Conservation (phyloP, 805 yeast genomes). For the Cyberlindnera samutprakarnensis region DNA sequence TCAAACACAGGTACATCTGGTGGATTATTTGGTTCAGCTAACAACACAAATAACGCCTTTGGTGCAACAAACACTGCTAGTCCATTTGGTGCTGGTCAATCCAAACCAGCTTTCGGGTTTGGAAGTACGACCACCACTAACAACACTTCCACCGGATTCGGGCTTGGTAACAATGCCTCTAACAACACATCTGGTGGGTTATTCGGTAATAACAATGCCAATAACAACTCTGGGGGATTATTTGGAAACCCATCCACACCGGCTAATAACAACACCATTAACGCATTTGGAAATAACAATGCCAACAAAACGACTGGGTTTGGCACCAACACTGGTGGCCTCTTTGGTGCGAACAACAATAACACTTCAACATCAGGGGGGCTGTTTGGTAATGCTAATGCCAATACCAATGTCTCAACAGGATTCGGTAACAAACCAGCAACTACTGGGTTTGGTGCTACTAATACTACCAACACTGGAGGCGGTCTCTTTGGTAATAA, state of each 20-base stretch:
- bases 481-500: conserved; percentile 38
- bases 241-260: conserved; percentile 29
- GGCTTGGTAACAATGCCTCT: conserved; percentile 10
- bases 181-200: conserved; percentile 28
- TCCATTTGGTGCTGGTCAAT: conserved; percentile 8
- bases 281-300: conserved; percentile 24
- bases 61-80: conserved; percentile 6
- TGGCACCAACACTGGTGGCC: conserved; percentile 25
- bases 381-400: conserved; percentile 30
- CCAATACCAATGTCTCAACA: conserved; percentile 17
- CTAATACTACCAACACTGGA: conserved; percentile 22
- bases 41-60: conserved; percentile 6
- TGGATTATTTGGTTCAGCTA: conserved; percentile 7
- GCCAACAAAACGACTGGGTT: conserved; percentile 12
- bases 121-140: conserved; percentile 16
- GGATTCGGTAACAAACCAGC: conserved; percentile 25
- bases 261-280: conserved; percentile 14
- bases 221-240: conserved; percentile 26
- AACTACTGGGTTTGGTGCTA: conserved; percentile 28
- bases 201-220: conserved; percentile 27
- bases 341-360: conserved; percentile 29
- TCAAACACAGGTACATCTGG: conserved; percentile 12
- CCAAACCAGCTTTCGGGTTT: conserved; percentile 15
- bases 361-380: conserved; percentile 24
- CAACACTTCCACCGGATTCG: conserved; percentile 14